Conservation (phyloP, 1,284 basidiomycete genomes). For the Moesziomyces parantarcticus region DNA sequence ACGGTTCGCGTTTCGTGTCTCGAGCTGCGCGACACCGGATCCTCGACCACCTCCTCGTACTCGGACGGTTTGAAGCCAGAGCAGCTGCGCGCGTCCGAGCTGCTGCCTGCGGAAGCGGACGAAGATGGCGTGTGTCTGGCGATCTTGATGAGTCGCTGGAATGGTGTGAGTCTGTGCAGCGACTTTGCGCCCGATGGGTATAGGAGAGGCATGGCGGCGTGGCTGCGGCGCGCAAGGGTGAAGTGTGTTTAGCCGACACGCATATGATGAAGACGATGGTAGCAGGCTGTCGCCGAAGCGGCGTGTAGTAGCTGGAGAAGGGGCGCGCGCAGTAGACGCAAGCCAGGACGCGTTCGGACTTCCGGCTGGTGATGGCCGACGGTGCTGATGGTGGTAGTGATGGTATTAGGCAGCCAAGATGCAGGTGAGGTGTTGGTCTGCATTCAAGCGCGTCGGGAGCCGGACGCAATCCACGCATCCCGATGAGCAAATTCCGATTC, state of each 20-base stretch:
- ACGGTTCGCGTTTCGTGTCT: conserved; percentile 20
- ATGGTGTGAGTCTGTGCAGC: conserved; percentile 24
- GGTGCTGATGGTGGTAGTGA: neutral
- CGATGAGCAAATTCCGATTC: conserved; percentile 5
- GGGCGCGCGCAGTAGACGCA: no score
- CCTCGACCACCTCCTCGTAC: conserved; percentile 31
- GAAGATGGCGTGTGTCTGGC: conserved; percentile 36
- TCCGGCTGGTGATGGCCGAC: no score
- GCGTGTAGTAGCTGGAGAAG: no score
- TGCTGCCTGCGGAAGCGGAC: neutral
- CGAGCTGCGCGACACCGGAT: conserved; percentile 22
- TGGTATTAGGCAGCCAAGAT: neutral
- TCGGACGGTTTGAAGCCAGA: conserved; percentile 37
- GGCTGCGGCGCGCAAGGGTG: neutral
- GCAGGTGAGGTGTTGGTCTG: conserved; percentile 33
- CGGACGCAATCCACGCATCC: conserved; percentile 2
- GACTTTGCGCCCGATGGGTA: conserved; percentile 41
- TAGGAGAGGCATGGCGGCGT: conserved; percentile 24
- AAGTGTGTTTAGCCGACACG: no score
- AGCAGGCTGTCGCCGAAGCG: no score
- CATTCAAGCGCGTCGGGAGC: conserved; percentile 21
- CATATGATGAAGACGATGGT: no score
- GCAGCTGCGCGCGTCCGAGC: conserved; percentile 15
- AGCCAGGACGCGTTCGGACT: no score
- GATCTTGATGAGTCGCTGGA: conserved; percentile 40